Evolutionary conservation across 345 rosid genomes (phyloP).

Genomic region (Populus pruinosa): DNA sequence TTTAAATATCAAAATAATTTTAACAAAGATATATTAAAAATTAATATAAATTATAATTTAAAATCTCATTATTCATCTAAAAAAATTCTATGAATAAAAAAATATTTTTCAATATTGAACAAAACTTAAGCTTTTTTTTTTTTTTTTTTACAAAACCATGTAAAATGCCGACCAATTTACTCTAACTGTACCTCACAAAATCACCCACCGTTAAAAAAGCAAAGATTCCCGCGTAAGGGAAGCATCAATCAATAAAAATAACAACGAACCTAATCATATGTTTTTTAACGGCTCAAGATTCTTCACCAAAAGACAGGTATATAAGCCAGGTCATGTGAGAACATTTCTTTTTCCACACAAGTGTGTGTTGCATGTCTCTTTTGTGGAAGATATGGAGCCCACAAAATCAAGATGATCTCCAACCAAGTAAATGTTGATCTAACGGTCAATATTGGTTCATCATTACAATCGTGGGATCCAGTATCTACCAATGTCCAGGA

Average conservation of each 20-base stretch:
- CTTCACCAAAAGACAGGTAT: neutral
- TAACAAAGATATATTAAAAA: too few species aligned
- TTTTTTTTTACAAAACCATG: neutral
- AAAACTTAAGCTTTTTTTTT: too few species aligned
- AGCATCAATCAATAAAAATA: neutral
- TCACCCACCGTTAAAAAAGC: conserved; percentile 4
- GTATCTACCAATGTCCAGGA: too few species aligned
- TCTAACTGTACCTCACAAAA: neutral
- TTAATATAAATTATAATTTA: too few species aligned
- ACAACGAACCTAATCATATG: neutral
- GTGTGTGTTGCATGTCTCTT: too few species aligned
- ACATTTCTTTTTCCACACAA: neutral
- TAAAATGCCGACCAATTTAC: neutral
- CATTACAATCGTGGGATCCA: neutral
- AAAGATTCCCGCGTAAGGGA: neutral
- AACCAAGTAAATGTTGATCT: conserved; percentile 2
- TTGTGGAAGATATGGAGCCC: neutral
- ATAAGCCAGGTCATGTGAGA: neutral
- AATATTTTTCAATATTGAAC: too few species aligned
- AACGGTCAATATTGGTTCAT: neutral
- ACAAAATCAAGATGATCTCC: neutral
- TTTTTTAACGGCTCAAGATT: conserved; percentile 11
- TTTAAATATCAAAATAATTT: too few species aligned
- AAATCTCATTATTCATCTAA: too few species aligned
- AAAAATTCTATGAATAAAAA: too few species aligned